A percentile compares a stretch with the other conserved stretches of the same genome.
Evolutionary conservation across 176 grass and related monocot genomes (phyloP).

Genomic region (Raddia distichophylla): DNA sequence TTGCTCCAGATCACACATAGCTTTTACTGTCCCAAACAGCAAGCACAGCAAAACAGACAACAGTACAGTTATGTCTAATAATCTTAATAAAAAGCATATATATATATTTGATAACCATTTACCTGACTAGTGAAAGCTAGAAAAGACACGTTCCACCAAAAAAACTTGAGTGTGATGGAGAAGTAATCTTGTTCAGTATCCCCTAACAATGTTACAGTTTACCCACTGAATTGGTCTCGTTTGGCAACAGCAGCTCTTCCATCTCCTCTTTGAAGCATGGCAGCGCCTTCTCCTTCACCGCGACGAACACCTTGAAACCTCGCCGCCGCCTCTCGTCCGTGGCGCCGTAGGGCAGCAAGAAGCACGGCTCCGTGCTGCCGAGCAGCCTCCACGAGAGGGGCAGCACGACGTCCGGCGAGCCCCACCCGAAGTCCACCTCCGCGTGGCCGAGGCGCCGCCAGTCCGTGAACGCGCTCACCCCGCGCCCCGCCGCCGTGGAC

Average conservation of each 20-base stretch:
- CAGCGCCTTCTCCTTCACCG: slow-evolving; percentile 32
- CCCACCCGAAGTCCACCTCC: slow-evolving; percentile 75
- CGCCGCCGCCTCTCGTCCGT: slow-evolving; percentile 36
- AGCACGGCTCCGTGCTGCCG: slow-evolving; percentile 66
- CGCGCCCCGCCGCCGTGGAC: slow-evolving; percentile 50
- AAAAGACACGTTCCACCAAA: no score
- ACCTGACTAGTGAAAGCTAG: no score
- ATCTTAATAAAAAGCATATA: no score
- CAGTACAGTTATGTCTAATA: no score
- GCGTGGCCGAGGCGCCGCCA: slow-evolving; percentile 76
- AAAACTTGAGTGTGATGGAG: background rate
- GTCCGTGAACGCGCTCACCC: slow-evolving; percentile 73
- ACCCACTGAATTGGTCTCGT: background rate
- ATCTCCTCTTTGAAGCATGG: slow-evolving; percentile 52
- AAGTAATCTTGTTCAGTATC: background rate
- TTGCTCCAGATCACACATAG: no score
- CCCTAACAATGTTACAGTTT: slow-evolving; percentile 18
- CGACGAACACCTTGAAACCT: slow-evolving; percentile 70
- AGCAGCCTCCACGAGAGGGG: slow-evolving; percentile 74
- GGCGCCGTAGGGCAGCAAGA: slow-evolving; percentile 56
- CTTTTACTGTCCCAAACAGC: no score
- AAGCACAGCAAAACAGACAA: no score
- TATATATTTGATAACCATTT: no score
- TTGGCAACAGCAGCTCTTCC: slow-evolving; percentile 39
- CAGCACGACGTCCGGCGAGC: slow-evolving; percentile 47